Percentiles rank a stretch among this genome's conserved stretches.
phyloP scores from a whole-genome alignment of 345 rosid genomes.

The Gossypium stocksii region DNA sequence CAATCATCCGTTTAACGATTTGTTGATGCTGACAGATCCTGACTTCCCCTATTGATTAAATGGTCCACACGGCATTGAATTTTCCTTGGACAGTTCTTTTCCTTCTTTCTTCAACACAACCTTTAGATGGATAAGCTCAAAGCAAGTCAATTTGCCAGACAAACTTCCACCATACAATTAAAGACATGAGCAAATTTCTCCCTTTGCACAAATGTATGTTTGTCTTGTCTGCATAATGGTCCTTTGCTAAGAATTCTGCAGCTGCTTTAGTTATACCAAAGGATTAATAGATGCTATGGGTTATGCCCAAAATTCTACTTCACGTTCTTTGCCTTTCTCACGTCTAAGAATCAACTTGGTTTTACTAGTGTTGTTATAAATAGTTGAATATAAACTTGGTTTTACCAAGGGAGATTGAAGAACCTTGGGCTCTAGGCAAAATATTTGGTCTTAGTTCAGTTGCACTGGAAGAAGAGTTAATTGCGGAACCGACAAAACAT shows the following conservation, averaged over 20 bases:
- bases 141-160: not conserved
- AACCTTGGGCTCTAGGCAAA: too few species aligned
- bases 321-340: not conserved
- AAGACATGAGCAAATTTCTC: not conserved
- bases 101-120: not conserved
- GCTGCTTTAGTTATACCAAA: not conserved
- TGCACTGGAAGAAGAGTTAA: too few species aligned
- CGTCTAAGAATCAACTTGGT: not conserved
- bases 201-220: not conserved
- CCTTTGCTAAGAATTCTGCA: not conserved
- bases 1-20: slow-evolving; percentile 4
- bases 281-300: not conserved
- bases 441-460: too few species aligned
- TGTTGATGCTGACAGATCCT: not conserved
- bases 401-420: not conserved
- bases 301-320: not conserved
- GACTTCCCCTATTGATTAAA: not conserved
- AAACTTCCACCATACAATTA: not conserved
- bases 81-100: not conserved
- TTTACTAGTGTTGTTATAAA: too few species aligned
- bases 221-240: not conserved
- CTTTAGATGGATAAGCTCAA: not conserved
- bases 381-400: not conserved
- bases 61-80: slow-evolving; percentile 14
- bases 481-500: too few species aligned